Conservation (phyloP, 2,329 filamentous ascomycete genomes). For the Fusarium compactum region DNA sequence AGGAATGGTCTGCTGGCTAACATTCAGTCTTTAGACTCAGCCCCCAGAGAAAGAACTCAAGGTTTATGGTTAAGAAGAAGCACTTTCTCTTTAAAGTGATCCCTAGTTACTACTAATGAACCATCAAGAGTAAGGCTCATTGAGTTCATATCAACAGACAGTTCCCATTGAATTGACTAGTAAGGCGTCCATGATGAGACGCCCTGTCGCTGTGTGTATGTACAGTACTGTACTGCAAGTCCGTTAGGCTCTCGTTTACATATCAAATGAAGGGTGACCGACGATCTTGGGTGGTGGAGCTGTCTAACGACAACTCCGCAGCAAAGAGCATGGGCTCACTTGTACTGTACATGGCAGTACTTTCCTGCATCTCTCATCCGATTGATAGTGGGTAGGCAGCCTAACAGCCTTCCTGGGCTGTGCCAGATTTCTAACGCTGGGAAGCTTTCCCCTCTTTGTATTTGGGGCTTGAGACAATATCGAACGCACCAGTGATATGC, state of each 20-base stretch:
- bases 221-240: not conserved
- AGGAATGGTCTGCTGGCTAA: constrained; percentile 12
- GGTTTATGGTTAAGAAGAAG: constrained; percentile 14
- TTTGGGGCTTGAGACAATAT: not conserved
- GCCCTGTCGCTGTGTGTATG: not conserved
- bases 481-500: constrained; percentile 11
- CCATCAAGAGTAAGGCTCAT: too few species aligned
- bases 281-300: constrained; percentile 16
- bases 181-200: not conserved
- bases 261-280: constrained; percentile 13
- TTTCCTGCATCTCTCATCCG: constrained; percentile 19
- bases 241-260: not conserved
- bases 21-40: constrained; percentile 23
- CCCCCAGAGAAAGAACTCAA: constrained; percentile 26
- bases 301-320: constrained; percentile 26
- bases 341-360: constrained; percentile 6
- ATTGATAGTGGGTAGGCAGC: constrained; percentile 3
- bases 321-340: constrained; percentile 3
- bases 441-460: not conserved
- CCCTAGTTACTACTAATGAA: not conserved
- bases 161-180: not conserved
- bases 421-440: not conserved
- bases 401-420: constrained; percentile 9
- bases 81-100: not conserved
- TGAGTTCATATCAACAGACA: not conserved